Conservation (phyloP, 2,329 filamentous ascomycete genomes). For the Trematosphaeria pertusa region DNA sequence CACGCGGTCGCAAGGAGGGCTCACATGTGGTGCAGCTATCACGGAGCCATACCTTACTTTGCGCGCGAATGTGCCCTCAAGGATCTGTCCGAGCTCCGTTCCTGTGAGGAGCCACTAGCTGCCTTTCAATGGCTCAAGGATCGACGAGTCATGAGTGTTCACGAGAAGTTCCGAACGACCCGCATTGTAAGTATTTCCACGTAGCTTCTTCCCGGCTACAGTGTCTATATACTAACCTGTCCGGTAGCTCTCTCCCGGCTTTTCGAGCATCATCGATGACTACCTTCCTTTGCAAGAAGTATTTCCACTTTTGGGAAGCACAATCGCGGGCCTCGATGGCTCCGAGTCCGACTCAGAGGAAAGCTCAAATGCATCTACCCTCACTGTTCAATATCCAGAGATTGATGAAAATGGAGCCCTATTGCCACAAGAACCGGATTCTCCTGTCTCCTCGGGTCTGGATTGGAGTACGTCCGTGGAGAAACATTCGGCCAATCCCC, state of each 20-base stretch:
- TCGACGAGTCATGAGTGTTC: constrained; percentile 44
- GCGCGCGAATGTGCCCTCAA: constrained; percentile 32
- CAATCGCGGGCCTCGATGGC: constrained; percentile 35
- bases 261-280: constrained; percentile 40
- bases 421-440: constrained; percentile 22
- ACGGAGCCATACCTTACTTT: constrained; percentile 43
- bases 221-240: constrained; percentile 1
- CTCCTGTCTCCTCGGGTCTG: constrained; percentile 24
- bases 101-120: constrained; percentile 42
- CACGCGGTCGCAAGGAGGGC: constrained; percentile 45
- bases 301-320: constrained; percentile 33
- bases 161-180: constrained; percentile 42
- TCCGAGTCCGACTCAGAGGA: constrained; percentile 30
- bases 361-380: constrained; percentile 36
- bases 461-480: constrained; percentile 39
- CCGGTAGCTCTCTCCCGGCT: constrained; percentile 36
- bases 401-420: constrained; percentile 39
- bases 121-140: constrained; percentile 49
- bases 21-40: constrained; percentile 48
- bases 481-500: constrained; percentile 33
- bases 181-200: constrained; percentile 29
- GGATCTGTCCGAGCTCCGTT: constrained; percentile 29
- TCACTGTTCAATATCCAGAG: constrained; percentile 42
- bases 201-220: neutral
- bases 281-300: constrained; percentile 36